Evolutionary conservation across 768 basidiomycete species (phyloP).

Genomic region (Suillus brevipes): DNA sequence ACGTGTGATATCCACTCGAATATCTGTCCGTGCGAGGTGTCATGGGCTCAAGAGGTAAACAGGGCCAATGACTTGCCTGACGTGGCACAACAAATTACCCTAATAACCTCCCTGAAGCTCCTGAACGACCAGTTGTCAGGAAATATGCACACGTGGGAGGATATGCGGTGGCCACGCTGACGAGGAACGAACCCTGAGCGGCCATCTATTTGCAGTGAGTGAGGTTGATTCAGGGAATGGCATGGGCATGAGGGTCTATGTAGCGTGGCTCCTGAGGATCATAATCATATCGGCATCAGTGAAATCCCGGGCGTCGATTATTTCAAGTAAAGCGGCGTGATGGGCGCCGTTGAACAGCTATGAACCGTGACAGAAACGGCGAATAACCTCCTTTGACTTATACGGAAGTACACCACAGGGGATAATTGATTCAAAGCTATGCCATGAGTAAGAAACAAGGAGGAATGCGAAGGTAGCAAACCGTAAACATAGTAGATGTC

Average conservation of each 20-base stretch:
- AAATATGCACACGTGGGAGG: conserved; percentile 5
- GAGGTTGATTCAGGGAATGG: not conserved
- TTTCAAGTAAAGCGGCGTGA: not conserved
- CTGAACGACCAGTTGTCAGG: not conserved
- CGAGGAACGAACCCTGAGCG: not conserved
- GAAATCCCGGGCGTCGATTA: not conserved
- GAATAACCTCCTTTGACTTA: not conserved
- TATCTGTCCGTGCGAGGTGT: not conserved
- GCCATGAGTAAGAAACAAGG: conserved; percentile 6
- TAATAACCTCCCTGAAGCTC: not conserved
- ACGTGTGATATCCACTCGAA: conserved; percentile 1
- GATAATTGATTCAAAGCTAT: not conserved
- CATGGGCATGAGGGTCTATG: not conserved
- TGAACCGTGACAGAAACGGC: not conserved
- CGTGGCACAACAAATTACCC: conserved; percentile 5
- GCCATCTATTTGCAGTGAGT: not conserved
- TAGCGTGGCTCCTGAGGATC: not conserved
- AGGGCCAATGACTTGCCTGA: not conserved
- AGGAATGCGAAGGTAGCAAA: conserved; percentile 2
- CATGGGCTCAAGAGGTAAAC: not conserved
- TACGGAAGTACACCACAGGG: not conserved
- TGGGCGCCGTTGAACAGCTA: not conserved
- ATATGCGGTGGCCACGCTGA: conserved; percentile 4
- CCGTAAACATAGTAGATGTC: conserved; percentile 17
- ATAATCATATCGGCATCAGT: not conserved